These are phyloP conservation scores for Mycena maculata DNA, from an alignment of 768 basidiomycete species.

Conservation along the genomic window DNA sequence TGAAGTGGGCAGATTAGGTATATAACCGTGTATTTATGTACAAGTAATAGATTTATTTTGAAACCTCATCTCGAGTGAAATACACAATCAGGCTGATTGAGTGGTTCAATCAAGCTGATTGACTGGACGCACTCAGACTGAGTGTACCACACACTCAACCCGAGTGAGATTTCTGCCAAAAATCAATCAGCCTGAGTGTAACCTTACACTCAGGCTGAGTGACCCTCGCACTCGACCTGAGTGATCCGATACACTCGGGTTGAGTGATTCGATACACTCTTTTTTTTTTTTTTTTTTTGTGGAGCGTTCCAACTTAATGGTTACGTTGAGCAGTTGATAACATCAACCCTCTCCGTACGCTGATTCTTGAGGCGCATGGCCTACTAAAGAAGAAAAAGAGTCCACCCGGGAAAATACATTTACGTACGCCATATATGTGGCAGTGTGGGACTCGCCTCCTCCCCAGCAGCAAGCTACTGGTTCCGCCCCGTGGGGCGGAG, in stretches of 20 bases:
- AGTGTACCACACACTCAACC: not conserved
- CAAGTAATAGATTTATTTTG: too few species aligned
- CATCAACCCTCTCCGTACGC: too few species aligned
- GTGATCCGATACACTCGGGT: not conserved
- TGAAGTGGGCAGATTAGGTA: too few species aligned
- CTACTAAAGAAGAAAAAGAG: not conserved
- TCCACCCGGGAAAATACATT: slow-evolving; percentile 11
- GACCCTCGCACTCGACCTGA: not conserved
- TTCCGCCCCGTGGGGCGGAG: slow-evolving; percentile 8
- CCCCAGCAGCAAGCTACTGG: slow-evolving; percentile 4
- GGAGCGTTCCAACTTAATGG: too few species aligned
- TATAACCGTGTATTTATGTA: too few species aligned
- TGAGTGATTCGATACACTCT: not conserved
- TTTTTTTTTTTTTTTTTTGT: too few species aligned
- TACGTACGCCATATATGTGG: not conserved
- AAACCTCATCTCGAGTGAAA: not conserved
- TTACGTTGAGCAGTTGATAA: too few species aligned
- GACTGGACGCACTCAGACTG: not conserved
- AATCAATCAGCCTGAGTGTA: not conserved
- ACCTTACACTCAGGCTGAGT: not conserved
- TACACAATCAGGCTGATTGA: not conserved
- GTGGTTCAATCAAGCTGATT: not conserved
- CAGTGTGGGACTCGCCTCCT: slow-evolving; percentile 9
- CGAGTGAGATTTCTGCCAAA: not conserved
- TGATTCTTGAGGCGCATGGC: too few species aligned